Evolutionary conservation across 306 rosid species (phyloP).

Genomic region (Trifolium repens): DNA sequence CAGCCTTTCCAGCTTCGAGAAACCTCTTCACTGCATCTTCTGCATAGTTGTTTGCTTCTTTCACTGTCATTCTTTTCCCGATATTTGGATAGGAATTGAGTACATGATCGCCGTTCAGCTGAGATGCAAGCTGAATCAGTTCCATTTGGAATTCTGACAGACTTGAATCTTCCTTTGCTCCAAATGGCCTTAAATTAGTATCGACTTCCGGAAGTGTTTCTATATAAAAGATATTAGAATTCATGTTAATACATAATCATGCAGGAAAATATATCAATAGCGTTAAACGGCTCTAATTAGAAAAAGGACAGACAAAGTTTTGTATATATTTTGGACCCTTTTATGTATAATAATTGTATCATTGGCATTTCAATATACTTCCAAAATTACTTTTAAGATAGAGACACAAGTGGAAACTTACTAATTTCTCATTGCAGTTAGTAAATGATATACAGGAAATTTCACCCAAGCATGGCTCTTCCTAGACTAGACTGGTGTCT

Average conservation of each 20-base stretch:
- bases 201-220: conserved; percentile 81
- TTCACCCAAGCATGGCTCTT: conserved; percentile 35
- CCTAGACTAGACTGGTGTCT: conserved; percentile 11
- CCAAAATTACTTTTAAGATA: conserved; percentile 31
- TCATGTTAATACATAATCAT: conserved; percentile 23
- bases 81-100: conserved; percentile 79
- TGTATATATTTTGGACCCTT: conserved; percentile 30
- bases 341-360: conserved; percentile 10
- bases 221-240: conserved; percentile 40
- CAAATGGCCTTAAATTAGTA: conserved; percentile 65
- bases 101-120: conserved; percentile 86
- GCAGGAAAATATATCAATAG: conserved; percentile 14
- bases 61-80: conserved; percentile 75
- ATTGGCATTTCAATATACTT: conserved; percentile 33
- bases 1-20: conserved; percentile 83
- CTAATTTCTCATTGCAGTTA: conserved; percentile 25
- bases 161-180: conserved; percentile 68
- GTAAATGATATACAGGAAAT: conserved; percentile 37
- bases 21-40: conserved; percentile 96
- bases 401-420: conserved; percentile 41
- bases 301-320: conserved; percentile 5
- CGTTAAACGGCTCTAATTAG: not conserved
- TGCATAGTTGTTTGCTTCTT: conserved; percentile 82
- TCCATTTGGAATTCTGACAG: conserved; percentile 94
- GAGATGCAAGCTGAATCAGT: conserved; percentile 92